A percentile compares a stretch with the other conserved stretches of the same genome.
Conservation (phyloP, 352 stramenopile genomes). For the Globisporangium viniferum region DNA sequence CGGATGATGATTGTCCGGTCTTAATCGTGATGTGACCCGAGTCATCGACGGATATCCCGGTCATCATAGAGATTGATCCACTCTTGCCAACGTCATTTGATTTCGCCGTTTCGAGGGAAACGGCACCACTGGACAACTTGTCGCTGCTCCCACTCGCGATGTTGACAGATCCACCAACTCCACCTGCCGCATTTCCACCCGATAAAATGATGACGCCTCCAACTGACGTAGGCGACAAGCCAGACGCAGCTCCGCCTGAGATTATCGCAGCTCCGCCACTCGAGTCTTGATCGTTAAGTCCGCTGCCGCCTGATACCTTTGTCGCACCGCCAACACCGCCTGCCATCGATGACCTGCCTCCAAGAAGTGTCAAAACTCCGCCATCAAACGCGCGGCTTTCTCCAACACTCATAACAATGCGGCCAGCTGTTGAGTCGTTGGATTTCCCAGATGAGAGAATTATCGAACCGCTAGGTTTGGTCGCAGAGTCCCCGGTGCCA, state of each 20-base stretch:
- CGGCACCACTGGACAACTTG: conserved; percentile 26
- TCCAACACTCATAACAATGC: conserved; percentile 40
- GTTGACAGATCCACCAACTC: conserved; percentile 38
- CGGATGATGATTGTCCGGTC: conserved; percentile 26
- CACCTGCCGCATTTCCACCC: conserved; percentile 43
- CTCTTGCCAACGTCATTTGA: conserved; percentile 2
- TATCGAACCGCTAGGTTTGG: conserved; percentile 38
- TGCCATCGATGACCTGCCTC: conserved; percentile 30
- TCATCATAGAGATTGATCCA: conserved; percentile 7
- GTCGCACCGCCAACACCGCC: conserved; percentile 25
- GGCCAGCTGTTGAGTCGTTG: conserved; percentile 31
- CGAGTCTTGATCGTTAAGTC: conserved; percentile 29
- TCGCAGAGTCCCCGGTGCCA: conserved; percentile 41
- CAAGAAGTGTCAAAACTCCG: conserved; percentile 26
- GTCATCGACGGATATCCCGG: not conserved
- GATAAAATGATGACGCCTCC: conserved; percentile 38
- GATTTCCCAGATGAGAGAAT: conserved; percentile 40
- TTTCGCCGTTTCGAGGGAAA: conserved; percentile 16
- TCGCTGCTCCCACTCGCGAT: conserved; percentile 45
- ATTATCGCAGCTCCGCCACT: conserved; percentile 44
- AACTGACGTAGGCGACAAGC: conserved; percentile 28
- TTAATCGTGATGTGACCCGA: conserved; percentile 21
- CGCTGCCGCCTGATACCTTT: conserved; percentile 31
- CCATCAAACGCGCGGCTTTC: conserved; percentile 22
- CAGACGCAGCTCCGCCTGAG: conserved; percentile 35